Evolutionary conservation across 225 moss, liverwort and hornwort genomes (phyloP).

Genomic region (Marchantia paleacea): DNA sequence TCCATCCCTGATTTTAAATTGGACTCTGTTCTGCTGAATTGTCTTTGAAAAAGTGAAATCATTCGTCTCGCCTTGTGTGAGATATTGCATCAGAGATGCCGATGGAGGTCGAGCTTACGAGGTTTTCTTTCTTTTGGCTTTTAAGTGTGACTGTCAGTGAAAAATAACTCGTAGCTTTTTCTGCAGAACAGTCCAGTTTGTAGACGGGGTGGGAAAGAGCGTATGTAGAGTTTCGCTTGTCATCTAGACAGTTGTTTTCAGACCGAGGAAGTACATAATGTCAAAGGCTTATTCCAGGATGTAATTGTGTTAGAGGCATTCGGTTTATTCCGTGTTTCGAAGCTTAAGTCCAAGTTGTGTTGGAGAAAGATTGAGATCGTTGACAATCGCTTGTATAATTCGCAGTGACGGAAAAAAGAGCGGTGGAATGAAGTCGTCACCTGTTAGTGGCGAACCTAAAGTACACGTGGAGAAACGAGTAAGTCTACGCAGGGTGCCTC

Average conservation of each 20-base stretch:
- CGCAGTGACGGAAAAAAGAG: conserved; percentile 16
- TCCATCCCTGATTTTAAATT: neutral
- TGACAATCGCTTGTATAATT: neutral
- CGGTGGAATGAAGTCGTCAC: neutral
- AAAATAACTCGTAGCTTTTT: no score
- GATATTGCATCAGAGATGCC: neutral
- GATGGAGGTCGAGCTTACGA: neutral
- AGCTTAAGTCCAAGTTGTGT: neutral
- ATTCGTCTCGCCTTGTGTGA: neutral
- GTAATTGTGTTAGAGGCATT: neutral
- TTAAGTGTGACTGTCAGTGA: no score
- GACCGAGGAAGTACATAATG: neutral
- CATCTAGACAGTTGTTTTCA: neutral
- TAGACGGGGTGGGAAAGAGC: neutral
- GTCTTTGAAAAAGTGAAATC: neutral
- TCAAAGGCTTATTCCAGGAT: neutral
- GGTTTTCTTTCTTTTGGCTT: neutral
- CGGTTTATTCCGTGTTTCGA: neutral
- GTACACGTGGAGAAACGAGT: conserved; percentile 37
- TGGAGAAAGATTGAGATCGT: neutral
- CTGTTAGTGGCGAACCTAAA: neutral
- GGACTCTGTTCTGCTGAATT: neutral
- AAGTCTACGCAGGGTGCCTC: neutral
- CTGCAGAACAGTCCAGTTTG: neutral
- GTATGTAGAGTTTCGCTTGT: neutral